Conservation (phyloP, 2,329 filamentous ascomycete genomes). For the Calonectria montana region DNA sequence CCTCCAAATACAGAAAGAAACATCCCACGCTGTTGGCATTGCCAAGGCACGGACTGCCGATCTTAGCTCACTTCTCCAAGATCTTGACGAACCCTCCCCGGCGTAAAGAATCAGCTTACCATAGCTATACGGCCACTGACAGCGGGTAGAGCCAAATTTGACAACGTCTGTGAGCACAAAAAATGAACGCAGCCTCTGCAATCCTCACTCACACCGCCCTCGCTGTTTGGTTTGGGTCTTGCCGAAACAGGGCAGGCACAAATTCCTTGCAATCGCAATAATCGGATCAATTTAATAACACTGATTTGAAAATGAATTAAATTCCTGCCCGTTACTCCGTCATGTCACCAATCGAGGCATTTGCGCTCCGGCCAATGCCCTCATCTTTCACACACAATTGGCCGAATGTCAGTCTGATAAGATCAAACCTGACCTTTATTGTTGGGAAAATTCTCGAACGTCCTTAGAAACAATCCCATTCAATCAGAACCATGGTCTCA, state of each 20-base stretch:
- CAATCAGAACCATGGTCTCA: neutral
- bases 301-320: neutral
- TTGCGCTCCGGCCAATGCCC: neutral
- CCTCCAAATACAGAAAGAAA: constrained; percentile 18
- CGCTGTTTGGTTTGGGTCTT: neutral
- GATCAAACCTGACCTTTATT: too few relatives aligned
- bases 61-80: constrained; percentile 24
- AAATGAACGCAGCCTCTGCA: constrained; percentile 6
- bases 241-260: neutral
- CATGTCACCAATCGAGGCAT: neutral
- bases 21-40: constrained; percentile 26
- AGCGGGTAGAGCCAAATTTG: neutral
- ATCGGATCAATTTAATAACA: neutral
- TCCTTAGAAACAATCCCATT: neutral
- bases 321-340: neutral
- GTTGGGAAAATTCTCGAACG: neutral
- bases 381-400: neutral
- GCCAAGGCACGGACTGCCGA: constrained; percentile 14
- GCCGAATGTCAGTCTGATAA: neutral
- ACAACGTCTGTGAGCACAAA: neutral
- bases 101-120: neutral
- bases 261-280: neutral
- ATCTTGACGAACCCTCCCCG: constrained; percentile 23
- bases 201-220: neutral
- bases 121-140: neutral